phyloP scores from a whole-genome alignment of 176 grass and related monocot genomes.

The Bonia amplexicaulis region DNA sequence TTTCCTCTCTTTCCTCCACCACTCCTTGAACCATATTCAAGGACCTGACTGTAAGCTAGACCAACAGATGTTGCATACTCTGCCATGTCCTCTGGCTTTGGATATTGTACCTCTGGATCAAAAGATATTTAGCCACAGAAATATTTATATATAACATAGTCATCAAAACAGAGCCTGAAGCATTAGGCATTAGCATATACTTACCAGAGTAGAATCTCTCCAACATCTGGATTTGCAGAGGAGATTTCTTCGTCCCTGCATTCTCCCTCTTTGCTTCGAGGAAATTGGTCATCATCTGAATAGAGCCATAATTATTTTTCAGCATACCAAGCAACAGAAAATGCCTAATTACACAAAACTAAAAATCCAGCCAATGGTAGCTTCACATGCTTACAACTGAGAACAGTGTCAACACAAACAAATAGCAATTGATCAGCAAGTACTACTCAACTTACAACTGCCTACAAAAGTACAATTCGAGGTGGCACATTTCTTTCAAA shows the following conservation, averaged over 20 bases:
- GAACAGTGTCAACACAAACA: neutral
- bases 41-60: constrained; percentile 78
- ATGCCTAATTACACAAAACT: neutral
- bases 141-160: neutral
- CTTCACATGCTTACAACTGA: neutral
- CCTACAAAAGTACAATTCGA: neutral
- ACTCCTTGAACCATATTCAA: constrained; percentile 84
- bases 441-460: neutral
- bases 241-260: constrained; percentile 65
- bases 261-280: constrained; percentile 26
- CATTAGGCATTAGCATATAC: neutral
- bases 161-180: neutral
- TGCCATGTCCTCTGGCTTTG: constrained; percentile 55
- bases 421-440: neutral
- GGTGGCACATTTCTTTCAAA: neutral
- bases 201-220: constrained; percentile 80
- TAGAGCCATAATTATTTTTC: constrained; percentile 3
- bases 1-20: constrained; percentile 81
- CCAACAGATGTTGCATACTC: constrained; percentile 60
- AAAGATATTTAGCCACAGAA: constrained; percentile 1
- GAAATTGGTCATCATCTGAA: constrained; percentile 23
- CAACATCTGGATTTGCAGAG: constrained; percentile 61
- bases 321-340: constrained; percentile 2
- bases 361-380: neutral
- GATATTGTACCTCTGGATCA: constrained; percentile 67